phyloP scores from a whole-genome alignment of 2,329 filamentous ascomycete species.

The Aspergillus piperis region DNA sequence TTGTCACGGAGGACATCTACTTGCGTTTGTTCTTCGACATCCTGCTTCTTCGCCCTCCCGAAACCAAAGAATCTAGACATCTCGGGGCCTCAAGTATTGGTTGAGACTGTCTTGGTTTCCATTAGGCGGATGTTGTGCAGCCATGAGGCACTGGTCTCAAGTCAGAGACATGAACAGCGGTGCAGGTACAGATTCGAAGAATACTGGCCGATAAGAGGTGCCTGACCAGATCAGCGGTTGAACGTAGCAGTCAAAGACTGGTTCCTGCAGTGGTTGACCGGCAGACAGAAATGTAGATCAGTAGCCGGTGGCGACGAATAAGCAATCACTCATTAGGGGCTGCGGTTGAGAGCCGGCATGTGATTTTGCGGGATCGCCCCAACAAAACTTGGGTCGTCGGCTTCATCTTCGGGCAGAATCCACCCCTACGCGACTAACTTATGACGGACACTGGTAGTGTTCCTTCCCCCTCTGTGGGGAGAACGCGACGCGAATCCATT shows the following conservation, averaged over 20 bases:
- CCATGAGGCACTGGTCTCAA: constrained; percentile 7
- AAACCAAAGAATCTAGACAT: constrained; percentile 24
- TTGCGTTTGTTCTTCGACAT: constrained; percentile 10
- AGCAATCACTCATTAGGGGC: constrained; percentile 1
- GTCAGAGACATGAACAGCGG: not conserved
- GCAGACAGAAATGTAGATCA: constrained; percentile 9
- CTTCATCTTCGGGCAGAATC: not conserved
- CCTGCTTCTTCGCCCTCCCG: constrained; percentile 15
- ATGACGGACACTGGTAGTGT: not conserved
- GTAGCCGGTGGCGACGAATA: constrained; percentile 6
- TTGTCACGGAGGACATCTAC: constrained; percentile 7
- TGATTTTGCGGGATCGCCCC: constrained; percentile 21
- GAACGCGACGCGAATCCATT: not conserved
- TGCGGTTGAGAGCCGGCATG: constrained; percentile 18
- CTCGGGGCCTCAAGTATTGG: constrained; percentile 16
- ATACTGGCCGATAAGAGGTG: not conserved
- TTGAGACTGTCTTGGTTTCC: constrained; percentile 3
- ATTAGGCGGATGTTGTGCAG: not conserved
- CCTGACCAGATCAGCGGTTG: not conserved
- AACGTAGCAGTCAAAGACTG: not conserved
- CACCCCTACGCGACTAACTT: not conserved
- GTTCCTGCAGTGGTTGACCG: constrained; percentile 1
- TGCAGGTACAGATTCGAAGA: not conserved
- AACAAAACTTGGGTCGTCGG: constrained; percentile 11
- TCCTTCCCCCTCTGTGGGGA: not conserved